These are phyloP conservation scores for Myriosclerotinia duriaeana DNA, from an alignment of 2,329 filamentous ascomycete species.

Conservation along the genomic window DNA sequence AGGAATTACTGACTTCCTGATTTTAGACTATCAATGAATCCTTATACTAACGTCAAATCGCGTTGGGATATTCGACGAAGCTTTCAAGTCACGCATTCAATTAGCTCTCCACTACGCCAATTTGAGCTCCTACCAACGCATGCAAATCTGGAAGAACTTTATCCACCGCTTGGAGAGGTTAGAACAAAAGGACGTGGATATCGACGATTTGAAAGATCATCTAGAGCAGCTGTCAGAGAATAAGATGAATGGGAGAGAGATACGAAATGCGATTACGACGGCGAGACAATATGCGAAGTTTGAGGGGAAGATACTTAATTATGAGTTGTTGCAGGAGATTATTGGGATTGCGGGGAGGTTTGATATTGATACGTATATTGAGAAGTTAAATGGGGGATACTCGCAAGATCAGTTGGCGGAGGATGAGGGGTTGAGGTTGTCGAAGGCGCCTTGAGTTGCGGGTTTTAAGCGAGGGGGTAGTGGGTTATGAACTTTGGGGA, in stretches of 20 bases:
- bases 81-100: constrained; percentile 43
- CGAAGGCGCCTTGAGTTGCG: too few species aligned
- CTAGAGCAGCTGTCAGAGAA: constrained; percentile 15
- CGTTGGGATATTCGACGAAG: constrained; percentile 43
- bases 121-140: background rate
- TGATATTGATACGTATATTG: too few species aligned
- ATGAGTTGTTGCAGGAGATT: too few species aligned
- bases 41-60: constrained; percentile 46
- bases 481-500: too few species aligned
- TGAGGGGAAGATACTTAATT: constrained; percentile 22
- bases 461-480: too few species aligned
- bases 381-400: too few species aligned
- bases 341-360: too few species aligned
- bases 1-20: too few species aligned
- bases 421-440: too few species aligned
- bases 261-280: constrained; percentile 39
- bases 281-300: constrained; percentile 34
- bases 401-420: background rate
- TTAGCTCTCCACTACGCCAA: constrained; percentile 38
- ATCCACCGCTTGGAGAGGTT: constrained; percentile 2
- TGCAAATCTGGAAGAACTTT: constrained; percentile 27
- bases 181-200: constrained; percentile 12
- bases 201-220: constrained; percentile 14
- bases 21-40: constrained; percentile 37
- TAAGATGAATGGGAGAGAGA: constrained; percentile 39